Percentiles rank a stretch among this genome's conserved stretches.
phyloP scores from a whole-genome alignment of 441 rosid genomes.

The California macrophylla region DNA sequence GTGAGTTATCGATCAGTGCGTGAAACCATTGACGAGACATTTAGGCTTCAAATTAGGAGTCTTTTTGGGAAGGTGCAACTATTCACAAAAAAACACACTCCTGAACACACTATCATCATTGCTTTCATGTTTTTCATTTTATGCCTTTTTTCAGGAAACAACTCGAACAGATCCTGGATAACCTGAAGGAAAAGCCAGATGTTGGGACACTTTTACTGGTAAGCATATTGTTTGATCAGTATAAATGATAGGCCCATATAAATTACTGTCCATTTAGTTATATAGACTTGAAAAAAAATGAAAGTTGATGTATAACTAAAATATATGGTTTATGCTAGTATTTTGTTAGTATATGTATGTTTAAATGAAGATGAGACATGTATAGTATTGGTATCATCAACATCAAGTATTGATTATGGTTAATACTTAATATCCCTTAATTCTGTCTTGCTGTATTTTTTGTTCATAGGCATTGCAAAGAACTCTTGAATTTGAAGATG shows the following conservation, averaged over 20 bases:
- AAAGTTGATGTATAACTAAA: neutral
- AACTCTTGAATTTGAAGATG: conserved; percentile 93
- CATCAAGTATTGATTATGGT: neutral
- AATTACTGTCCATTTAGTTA: neutral
- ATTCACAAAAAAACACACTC: neutral
- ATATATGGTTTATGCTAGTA: neutral
- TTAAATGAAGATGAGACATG: neutral
- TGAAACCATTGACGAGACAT: neutral
- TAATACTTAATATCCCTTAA: neutral
- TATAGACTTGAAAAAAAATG: neutral
- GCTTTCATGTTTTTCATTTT: neutral
- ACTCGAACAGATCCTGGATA: conserved; percentile 71
- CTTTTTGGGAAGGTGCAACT: neutral
- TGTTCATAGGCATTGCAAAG: conserved; percentile 72
- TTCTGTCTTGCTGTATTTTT: neutral
- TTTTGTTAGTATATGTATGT: neutral
- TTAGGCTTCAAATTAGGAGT: neutral
- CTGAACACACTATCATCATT: neutral
- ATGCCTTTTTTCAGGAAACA: conserved; percentile 60
- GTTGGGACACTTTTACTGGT: conserved; percentile 82
- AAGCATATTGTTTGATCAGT: conserved; percentile 19
- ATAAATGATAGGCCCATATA: neutral
- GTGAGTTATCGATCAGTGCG: neutral
- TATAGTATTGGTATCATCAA: neutral
- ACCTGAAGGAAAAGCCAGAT: conserved; percentile 87